Base-by-base conservation (phyloP, 768 basidiomycete species). In the Termitomyces heimii region DNA sequence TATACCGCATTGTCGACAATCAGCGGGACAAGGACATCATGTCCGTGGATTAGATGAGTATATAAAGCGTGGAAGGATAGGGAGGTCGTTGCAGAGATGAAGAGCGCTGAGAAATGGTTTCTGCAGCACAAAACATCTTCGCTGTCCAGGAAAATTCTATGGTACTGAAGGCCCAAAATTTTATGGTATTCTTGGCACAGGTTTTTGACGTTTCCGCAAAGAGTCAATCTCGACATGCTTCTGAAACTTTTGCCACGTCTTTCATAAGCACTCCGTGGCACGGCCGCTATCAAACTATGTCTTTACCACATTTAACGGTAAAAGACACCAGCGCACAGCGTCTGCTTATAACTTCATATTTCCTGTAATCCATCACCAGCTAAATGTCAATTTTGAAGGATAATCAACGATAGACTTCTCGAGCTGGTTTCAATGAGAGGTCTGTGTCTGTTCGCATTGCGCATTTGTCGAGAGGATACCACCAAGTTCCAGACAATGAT, bases 361-460 rank as follows among this genome's bases (percentile, higher is more conserved):
- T 44, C 51, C 40, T 71, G 59, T n/a, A 75, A 56, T 32, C 72
- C 69, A 37, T 57, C 59, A 7, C 62, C 79, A 43, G 71, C 73
- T 2, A 71, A 2, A 82, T 66, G 35, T 20, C 22, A 2, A 71
- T 75, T n/a, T 75, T 80, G 14, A 71, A 65, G 34, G 85, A 80
- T 29, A 89, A 66, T 55, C 66, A 74, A 49, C 72, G 73, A 58
- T 81, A 80, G n/a, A 87, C 71, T 24, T 84, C 80, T 53, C 77
- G 63, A 6, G 75, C 64, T 29, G 80, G 69, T 9, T 70, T 69
- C 20, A 84, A 83, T 5, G 87, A 64, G 32, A 89, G 70, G 59
- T 88, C 85, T 4, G 70, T 61, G 48, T 83, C 84, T 7, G 85
- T 84, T 62, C 68, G 76, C 50, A 87, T 79, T 12, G 77, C 81